Conservation (phyloP, 2,329 filamentous ascomycete species). For the Zasmidium cellare region DNA sequence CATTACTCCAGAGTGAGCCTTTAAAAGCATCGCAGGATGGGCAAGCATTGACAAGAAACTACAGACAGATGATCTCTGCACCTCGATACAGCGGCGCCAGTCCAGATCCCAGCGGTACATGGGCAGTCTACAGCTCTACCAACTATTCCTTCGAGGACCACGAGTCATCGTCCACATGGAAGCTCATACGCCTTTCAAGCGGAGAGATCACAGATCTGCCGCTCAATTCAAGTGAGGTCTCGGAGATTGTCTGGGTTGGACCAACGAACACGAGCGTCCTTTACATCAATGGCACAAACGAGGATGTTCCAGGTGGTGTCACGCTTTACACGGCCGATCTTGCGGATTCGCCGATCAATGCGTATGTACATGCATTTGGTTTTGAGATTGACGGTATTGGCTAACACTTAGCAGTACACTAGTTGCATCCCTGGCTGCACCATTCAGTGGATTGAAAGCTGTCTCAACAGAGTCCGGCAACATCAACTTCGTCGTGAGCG, state of each 20-base stretch:
- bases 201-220: conserved; percentile 27
- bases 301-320: conserved; percentile 28
- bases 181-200: conserved; percentile 23
- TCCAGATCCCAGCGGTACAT: conserved; percentile 33
- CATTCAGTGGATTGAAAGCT: conserved; percentile 42
- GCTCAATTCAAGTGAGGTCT: conserved; percentile 21
- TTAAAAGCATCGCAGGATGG: not conserved
- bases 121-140: conserved; percentile 26
- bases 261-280: conserved; percentile 32
- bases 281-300: conserved; percentile 29
- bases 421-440: conserved; percentile 33
- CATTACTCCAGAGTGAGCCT: conserved; percentile 19
- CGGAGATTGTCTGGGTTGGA: conserved; percentile 34
- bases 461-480: conserved; percentile 26
- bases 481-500: conserved; percentile 30
- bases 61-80: conserved; percentile 30
- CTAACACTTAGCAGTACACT: conserved; percentile 18
- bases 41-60: conserved; percentile 2
- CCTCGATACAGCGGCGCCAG: conserved; percentile 26
- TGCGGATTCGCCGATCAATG: conserved; percentile 21
- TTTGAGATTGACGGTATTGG: not conserved
- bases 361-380: conserved; percentile 8
- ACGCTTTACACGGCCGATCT: conserved; percentile 42
- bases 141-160: conserved; percentile 28
- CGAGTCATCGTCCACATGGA: conserved; percentile 23